Evolutionary conservation across 441 rosid species (phyloP).

Genomic region (Corymbia calophylla): DNA sequence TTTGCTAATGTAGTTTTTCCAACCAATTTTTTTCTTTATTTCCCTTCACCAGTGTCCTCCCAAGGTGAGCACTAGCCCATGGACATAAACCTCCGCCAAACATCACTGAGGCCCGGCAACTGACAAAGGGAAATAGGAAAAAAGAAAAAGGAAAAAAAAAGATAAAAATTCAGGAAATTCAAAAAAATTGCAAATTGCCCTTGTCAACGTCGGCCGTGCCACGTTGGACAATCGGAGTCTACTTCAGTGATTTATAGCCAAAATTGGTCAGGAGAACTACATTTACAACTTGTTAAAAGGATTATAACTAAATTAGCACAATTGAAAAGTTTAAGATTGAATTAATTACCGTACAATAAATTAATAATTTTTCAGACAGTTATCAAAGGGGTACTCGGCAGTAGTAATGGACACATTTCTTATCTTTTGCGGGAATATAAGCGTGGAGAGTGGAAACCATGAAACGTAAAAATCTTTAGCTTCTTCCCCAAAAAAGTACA

Average conservation of each 20-base stretch:
- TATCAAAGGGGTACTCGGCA: not conserved
- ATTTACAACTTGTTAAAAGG: not conserved
- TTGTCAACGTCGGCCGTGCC: accelerated
- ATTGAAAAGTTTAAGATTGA: accelerated
- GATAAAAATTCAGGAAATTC: not conserved
- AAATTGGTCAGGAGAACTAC: not conserved
- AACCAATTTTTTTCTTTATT: not conserved
- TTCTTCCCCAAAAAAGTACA: not conserved
- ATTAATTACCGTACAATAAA: accelerated
- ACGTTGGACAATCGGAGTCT: accelerated
- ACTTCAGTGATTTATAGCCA: accelerated
- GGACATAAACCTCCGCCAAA: not conserved
- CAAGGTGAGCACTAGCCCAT: not conserved
- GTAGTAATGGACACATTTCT: not conserved
- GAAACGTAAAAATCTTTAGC: not conserved
- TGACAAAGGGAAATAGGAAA: not conserved
- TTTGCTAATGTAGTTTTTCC: not conserved
- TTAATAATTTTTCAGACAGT: accelerated
- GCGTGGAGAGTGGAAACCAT: not conserved
- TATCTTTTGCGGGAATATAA: not conserved
- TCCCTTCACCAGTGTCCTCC: too few relatives aligned
- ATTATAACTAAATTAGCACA: accelerated
- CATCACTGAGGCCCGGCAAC: not conserved
- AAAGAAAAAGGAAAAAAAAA: not conserved
- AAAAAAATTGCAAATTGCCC: not conserved